Evolutionary conservation across 257 asterid genomes (phyloP).

Genomic region (Plectranthus barbatus): DNA sequence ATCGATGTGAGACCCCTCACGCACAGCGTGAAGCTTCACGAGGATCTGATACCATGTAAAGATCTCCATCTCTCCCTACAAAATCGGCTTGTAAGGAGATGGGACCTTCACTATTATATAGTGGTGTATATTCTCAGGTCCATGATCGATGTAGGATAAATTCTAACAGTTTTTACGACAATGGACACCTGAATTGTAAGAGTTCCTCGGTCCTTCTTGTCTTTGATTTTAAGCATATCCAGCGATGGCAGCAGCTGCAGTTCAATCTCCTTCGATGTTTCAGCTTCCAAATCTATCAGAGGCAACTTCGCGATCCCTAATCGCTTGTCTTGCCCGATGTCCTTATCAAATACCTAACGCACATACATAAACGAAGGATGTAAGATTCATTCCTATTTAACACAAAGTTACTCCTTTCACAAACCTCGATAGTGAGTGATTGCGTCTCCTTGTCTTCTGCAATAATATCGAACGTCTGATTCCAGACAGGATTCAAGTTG

Average conservation of each 20-base stretch:
- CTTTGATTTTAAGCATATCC: constrained; percentile 84
- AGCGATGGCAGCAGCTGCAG: constrained; percentile 65
- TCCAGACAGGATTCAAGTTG: constrained; percentile 92
- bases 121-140: no score
- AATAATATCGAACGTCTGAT: constrained; percentile 65
- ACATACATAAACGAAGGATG: constrained; percentile 3
- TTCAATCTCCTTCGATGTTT: constrained; percentile 44
- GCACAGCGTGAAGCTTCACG: no score
- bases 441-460: constrained; percentile 99
- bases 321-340: constrained; percentile 84
- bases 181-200: constrained; percentile 55
- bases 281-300: constrained; percentile 65
- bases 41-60: background rate
- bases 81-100: no score
- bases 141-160: no score
- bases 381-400: no score
- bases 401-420: no score
- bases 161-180: no score
- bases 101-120: no score
- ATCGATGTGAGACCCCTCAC: no score
- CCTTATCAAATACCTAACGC: constrained; percentile 75
- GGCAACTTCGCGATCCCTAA: constrained; percentile 67
- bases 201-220: constrained; percentile 88
- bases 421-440: constrained; percentile 74
- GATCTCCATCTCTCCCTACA: no score